A percentile compares a stretch with the other conserved stretches of the same genome.
Conservation (phyloP, 108 stramenopile genomes). For the Hondaea fermentalgiana region DNA sequence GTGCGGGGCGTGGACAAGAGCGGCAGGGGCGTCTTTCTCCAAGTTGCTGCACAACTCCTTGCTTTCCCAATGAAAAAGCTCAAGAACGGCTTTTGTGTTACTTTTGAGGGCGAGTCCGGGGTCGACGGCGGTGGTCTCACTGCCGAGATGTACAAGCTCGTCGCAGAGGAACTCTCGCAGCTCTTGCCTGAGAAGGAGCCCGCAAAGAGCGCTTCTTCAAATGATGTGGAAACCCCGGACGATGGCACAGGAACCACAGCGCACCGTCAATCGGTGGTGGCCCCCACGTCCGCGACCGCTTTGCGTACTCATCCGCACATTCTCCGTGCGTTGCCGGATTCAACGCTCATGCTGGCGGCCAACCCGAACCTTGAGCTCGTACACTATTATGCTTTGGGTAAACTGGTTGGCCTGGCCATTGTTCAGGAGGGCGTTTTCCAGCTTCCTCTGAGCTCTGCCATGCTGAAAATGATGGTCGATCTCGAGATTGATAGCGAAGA, state of each 20-base stretch:
- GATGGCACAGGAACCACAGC: not conserved
- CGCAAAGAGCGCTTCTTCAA: not conserved
- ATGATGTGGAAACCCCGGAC: not conserved
- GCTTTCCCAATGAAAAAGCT: not conserved
- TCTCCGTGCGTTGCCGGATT: not conserved
- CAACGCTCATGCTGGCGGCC: not conserved
- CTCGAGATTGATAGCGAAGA: not conserved
- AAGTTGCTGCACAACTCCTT: not conserved
- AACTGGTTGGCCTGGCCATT: not conserved
- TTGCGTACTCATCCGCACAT: not conserved
- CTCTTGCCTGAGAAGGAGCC: not conserved
- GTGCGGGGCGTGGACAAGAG: not conserved
- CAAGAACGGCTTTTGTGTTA: not conserved
- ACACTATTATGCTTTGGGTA: not conserved
- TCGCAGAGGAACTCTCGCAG: slow-evolving; percentile 12
- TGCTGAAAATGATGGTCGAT: slow-evolving; percentile 12
- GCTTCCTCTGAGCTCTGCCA: not conserved
- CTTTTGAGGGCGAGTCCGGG: slow-evolving; percentile 15
- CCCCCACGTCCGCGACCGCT: too few relatives aligned
- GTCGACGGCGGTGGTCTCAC: slow-evolving; percentile 16
- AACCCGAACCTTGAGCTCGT: not conserved
- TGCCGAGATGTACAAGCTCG: not conserved
- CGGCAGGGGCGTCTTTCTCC: not conserved
- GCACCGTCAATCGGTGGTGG: too few relatives aligned
- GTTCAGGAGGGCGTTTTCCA: not conserved